Evolutionary conservation across 208 protist species (phyloP).

Genomic region (Acanthamoeba sp.): DNA sequence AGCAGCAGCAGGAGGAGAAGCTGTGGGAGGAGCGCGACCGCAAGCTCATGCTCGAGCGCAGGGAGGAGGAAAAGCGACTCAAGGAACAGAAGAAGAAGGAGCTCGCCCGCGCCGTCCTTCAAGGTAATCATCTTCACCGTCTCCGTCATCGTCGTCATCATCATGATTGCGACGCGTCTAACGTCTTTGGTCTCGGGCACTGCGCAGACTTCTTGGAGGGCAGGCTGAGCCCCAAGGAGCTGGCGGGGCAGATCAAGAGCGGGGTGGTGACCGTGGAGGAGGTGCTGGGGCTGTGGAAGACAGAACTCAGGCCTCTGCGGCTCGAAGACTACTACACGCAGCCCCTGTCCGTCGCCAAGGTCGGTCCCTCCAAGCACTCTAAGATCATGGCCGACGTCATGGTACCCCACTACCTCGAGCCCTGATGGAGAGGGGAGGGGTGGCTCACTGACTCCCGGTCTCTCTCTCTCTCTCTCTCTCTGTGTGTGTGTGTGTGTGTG

Average conservation of each 20-base stretch:
- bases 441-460: no score
- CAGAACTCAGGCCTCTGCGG: conserved; percentile 2
- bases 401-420: neutral
- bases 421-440: neutral
- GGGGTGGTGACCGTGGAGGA: conserved; percentile 28
- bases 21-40: conserved; percentile 1
- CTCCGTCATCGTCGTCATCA: neutral
- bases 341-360: neutral
- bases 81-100: neutral
- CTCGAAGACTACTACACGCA: conserved; percentile 11
- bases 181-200: no score
- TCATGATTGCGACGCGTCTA: no score
- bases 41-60: neutral
- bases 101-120: neutral
- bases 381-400: conserved; percentile 39
- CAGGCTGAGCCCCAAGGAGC: neutral
- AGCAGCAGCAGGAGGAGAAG: neutral
- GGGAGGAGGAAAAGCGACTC: neutral
- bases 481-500: neutral
- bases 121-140: neutral
- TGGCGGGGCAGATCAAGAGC: neutral
- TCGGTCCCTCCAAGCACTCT: conserved; percentile 19
- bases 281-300: conserved; percentile 46
- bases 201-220: conserved; percentile 20
- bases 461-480: neutral